Percentiles rank a stretch among this genome's conserved stretches.
phyloP scores from a whole-genome alignment of 441 rosid genomes.

The Gossypium schwendimanii region DNA sequence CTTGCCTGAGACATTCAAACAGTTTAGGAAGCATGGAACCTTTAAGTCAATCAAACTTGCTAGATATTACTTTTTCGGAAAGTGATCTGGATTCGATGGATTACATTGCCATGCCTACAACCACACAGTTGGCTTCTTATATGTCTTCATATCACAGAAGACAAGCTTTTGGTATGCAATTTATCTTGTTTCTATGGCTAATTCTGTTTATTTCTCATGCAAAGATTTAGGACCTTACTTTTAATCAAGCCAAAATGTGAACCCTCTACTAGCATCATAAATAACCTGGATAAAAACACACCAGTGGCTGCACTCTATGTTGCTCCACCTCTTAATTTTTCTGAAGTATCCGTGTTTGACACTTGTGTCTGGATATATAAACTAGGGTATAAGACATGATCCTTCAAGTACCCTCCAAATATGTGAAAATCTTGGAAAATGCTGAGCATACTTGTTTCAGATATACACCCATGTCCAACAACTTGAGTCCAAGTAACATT shows the following conservation, averaged over 20 bases:
- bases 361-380: neutral
- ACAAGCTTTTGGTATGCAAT: slow-evolving; percentile 73
- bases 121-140: slow-evolving; percentile 52
- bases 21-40: slow-evolving; percentile 43
- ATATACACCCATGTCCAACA: neutral
- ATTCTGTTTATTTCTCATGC: neutral
- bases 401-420: neutral
- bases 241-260: neutral
- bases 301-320: neutral
- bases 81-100: slow-evolving; percentile 80
- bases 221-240: slow-evolving; percentile 4
- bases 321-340: neutral
- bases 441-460: neutral
- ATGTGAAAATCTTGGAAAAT: neutral
- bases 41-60: slow-evolving; percentile 21
- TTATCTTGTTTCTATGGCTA: neutral
- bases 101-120: slow-evolving; percentile 54
- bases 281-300: neutral
- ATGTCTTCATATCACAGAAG: slow-evolving; percentile 71
- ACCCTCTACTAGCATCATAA: neutral
- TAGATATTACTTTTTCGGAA: slow-evolving; percentile 45
- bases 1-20: slow-evolving; percentile 43
- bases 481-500: neutral
- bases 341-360: neutral
- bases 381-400: neutral